phyloP scores from a whole-genome alignment of 106 monocot species.

The Hemerocallis citrina region DNA sequence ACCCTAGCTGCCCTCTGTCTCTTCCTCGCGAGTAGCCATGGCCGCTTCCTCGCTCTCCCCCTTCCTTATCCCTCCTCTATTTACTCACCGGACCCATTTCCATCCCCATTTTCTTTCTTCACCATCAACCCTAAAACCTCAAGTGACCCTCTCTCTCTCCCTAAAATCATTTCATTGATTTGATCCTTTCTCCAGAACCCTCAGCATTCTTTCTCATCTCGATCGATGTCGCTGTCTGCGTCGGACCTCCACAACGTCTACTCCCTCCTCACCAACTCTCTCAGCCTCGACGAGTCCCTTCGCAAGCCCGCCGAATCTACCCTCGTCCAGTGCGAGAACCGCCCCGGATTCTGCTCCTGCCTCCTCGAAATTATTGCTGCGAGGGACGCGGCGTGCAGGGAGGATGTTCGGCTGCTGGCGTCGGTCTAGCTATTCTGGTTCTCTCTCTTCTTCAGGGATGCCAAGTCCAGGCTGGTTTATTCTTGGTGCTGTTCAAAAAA shows the following conservation, averaged over 20 bases:
- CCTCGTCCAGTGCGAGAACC: constrained; percentile 87
- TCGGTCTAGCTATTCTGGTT: too few relatives aligned
- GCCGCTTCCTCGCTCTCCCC: too few relatives aligned
- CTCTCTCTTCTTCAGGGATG: too few relatives aligned
- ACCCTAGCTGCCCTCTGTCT: too few relatives aligned
- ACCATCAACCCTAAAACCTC: constrained; percentile 6
- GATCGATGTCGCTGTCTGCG: constrained; percentile 67
- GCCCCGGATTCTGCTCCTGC: constrained; percentile 97
- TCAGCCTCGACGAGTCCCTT: constrained; percentile 56
- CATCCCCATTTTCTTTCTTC: too few relatives aligned
- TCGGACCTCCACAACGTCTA: constrained; percentile 78
- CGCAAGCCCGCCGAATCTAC: constrained; percentile 75
- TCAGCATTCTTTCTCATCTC: not conserved
- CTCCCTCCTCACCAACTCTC: constrained; percentile 61
- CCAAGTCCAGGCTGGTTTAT: too few relatives aligned
- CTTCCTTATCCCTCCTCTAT: too few relatives aligned
- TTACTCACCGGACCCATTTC: too few relatives aligned
- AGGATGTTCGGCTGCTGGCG: constrained; percentile 81
- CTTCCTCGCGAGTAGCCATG: too few relatives aligned
- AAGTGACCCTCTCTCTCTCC: not conserved
- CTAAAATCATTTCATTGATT: not conserved
- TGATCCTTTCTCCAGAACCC: not conserved
- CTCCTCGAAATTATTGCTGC: constrained; percentile 88
- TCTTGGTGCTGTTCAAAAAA: too few relatives aligned
- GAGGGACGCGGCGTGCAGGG: constrained; percentile 58